Conservation (phyloP, 1,284 basidiomycete species). For the Phellopilus nigrolimitatus region DNA sequence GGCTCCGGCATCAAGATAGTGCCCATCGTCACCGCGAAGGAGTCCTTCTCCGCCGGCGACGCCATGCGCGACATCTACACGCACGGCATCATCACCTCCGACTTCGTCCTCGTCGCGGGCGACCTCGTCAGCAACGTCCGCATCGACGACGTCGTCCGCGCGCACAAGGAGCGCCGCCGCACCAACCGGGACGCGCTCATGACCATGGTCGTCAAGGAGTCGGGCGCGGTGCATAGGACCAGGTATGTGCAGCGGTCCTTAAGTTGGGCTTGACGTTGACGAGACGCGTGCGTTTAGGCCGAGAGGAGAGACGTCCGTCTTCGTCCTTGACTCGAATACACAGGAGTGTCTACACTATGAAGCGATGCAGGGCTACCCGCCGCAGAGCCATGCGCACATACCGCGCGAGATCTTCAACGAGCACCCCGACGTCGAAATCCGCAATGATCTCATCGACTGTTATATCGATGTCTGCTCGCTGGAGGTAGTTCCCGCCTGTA, state of each 20-base stretch:
- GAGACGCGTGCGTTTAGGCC: constrained; percentile 48
- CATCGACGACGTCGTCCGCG: constrained; percentile 83
- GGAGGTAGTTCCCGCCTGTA: constrained; percentile 72
- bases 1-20: constrained; percentile 79
- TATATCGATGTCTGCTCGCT: constrained; percentile 91
- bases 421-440: constrained; percentile 75
- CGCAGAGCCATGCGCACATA: constrained; percentile 51
- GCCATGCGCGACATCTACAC: constrained; percentile 96
- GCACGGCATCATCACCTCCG: constrained; percentile 85
- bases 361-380: constrained; percentile 60
- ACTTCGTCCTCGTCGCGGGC: constrained; percentile 92
- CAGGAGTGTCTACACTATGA: constrained; percentile 79
- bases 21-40: constrained; percentile 82
- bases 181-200: constrained; percentile 91
- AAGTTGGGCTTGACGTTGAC: constrained; percentile 19
- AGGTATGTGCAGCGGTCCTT: constrained; percentile 55
- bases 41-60: constrained; percentile 90
- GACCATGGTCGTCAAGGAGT: constrained; percentile 90
- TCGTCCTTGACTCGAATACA: constrained; percentile 69
- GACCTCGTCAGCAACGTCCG: constrained; percentile 93
- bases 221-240: constrained; percentile 65
- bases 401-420: constrained; percentile 65
- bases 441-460: constrained; percentile 86
- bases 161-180: constrained; percentile 85
- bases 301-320: constrained; percentile 64